A percentile compares a stretch with the other conserved stretches of the same genome.
Conservation (phyloP, 805 yeast species). For the Wickerhamomyces sydowiorum region DNA sequence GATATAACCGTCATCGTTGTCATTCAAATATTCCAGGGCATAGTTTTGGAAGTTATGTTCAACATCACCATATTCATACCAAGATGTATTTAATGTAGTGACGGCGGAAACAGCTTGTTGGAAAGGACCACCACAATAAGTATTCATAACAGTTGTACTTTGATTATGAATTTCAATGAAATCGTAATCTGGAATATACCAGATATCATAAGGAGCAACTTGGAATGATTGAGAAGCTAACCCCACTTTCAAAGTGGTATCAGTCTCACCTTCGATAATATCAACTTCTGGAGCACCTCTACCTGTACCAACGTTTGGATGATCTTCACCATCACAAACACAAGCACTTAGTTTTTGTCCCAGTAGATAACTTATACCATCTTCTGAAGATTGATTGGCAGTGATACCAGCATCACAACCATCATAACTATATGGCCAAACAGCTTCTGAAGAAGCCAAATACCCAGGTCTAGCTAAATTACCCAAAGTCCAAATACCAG, state of each 20-base stretch:
- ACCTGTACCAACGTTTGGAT: conserved; percentile 83
- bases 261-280: conserved; percentile 79
- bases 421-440: conserved; percentile 91
- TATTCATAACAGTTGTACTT: conserved; percentile 72
- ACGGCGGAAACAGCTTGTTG: conserved; percentile 90
- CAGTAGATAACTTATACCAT: conserved; percentile 81
- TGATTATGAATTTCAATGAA: conserved; percentile 67
- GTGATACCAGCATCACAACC: conserved; percentile 93
- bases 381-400: conserved; percentile 85
- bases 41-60: conserved; percentile 60
- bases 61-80: conserved; percentile 69
- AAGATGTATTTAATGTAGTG: conserved; percentile 68
- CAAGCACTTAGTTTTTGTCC: conserved; percentile 79
- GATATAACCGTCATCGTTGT: conserved; percentile 64
- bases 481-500: conserved; percentile 94
- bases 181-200: conserved; percentile 89
- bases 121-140: conserved; percentile 87
- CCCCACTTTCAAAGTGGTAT: conserved; percentile 37
- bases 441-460: conserved; percentile 81
- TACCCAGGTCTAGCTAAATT: conserved; percentile 91
- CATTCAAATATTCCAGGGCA: conserved; percentile 75
- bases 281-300: conserved; percentile 97
- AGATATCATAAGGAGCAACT: conserved; percentile 89
- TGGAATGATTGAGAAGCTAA: conserved; percentile 90
- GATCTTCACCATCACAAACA: conserved; percentile 77